Base-by-base conservation (phyloP, 2,329 filamentous ascomycete genomes). In the Beauveria varroae region DNA sequence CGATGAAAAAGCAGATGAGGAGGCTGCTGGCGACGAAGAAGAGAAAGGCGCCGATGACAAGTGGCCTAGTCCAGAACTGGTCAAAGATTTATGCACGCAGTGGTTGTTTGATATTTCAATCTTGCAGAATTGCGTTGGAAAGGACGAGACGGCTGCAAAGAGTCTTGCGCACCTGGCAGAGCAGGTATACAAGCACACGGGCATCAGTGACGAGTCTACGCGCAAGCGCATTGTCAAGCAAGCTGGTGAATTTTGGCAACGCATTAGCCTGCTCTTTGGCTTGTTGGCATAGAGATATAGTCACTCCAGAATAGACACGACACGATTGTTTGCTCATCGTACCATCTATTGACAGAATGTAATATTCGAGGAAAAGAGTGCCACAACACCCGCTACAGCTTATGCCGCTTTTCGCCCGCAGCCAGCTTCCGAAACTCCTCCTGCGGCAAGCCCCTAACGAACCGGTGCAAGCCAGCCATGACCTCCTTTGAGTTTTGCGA, bases 391-490 rank as follows among this genome's bases (percentile, higher is more conserved):
- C 24, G 30, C 10, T 79, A 96, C 73, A 98, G 77, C 79, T 98
- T 98, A 77, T 99, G 95, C 72, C 87, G 91, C 85, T 97, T 98
- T 81, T 95, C 85, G 14, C 93, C 92, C 64, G 81, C 86, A 1
- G 91, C 91, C 71, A 98, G 78, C 80, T 90, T 93, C 69, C 81
- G 78, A 72, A 98, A 98, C 79, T 98, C 91, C 73, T 88, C 83
- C 79, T 97, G 92, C 22, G 95, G 95, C 49, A 92, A 80, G 0
- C 92, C 92, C 63, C 77, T 83, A 66, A 90, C 73, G 70, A 98
- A 97, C 63, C 92, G 79, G 64, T 93, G 87, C 70, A 98, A 72
- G 0, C 93, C 93, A 3, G 84, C 88, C 78, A 96, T 93, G 1
- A 95, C 91, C 81, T 98, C 93, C 40, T 84, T 78, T 7, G 92